Base-by-base conservation (phyloP, 176 grass and related monocot genomes). In the Avena atlantica region DNA sequence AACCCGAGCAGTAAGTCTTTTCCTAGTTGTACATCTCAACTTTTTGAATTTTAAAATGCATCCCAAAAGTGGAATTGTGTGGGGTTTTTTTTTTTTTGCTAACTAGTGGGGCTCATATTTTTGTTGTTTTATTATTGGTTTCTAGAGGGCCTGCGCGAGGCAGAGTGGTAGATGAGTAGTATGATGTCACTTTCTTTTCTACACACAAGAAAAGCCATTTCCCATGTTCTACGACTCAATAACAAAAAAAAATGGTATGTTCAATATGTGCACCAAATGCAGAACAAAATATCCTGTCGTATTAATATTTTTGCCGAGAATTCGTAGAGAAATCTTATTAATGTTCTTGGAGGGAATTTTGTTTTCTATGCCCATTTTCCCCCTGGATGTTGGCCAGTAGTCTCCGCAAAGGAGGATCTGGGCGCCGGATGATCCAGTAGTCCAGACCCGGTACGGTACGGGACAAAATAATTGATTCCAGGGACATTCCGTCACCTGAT, bases 401-500 rank as follows among this genome's bases (percentile, higher is more conserved):
- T 42, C 40, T 48, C 9, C 1, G 45, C 9, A 48, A 10, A 19
- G 53, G 53, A 19, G 53, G 53, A 57, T 66, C 25, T 14, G 8
- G 51, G 21, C 15, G 17, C 0, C 24, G 34, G 37, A 64, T 61
- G 64, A 83, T 64, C 42, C 23, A 15, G 37, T 6, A 8, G 65
- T 3, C 0, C 0, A 37, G 12, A 29, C 12, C 62, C 25, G 2
- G 21, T 85, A 75, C 76, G 78, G 12, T 2, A 87, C 53, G 53
- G 52, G 1, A 37, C 63, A 37, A 50, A 85, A 90, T 83, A 19
- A 83, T 90, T 83, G 44, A 73, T 62, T 56, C 19, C 9, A 52
- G 16, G 52, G 84, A 90, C 84, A 90, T 86, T 78, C 84, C 45
- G 27, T 34, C 74, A 56, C 81, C 80, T n/a, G 49, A 81, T 81